These are phyloP conservation scores for Didymella exigua DNA, from an alignment of 2,329 filamentous ascomycete genomes.

Conservation along the genomic window DNA sequence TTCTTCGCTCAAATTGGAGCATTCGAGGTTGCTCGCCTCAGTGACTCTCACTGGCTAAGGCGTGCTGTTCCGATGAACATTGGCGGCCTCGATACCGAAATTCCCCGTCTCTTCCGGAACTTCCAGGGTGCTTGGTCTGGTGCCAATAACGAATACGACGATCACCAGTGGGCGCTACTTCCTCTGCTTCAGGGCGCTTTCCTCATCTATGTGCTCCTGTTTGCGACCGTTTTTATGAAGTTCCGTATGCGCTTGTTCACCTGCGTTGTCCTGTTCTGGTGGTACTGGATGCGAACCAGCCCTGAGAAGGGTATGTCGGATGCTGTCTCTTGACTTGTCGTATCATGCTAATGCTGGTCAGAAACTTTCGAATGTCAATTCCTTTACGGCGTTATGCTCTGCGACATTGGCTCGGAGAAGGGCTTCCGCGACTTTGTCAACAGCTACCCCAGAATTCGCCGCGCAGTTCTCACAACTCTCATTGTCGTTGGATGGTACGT, in stretches of 20 bases:
- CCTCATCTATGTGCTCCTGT: slow-evolving; percentile 57
- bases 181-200: slow-evolving; percentile 58
- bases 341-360: slow-evolving; percentile 29
- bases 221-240: slow-evolving; percentile 56
- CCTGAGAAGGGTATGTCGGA: slow-evolving; percentile 52
- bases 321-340: too few relatives aligned
- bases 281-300: slow-evolving; percentile 57
- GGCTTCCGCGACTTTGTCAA: slow-evolving; percentile 54
- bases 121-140: slow-evolving; percentile 59
- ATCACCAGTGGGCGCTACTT: slow-evolving; percentile 62
- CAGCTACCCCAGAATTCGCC: slow-evolving; percentile 46
- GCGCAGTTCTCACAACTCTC: slow-evolving; percentile 47
- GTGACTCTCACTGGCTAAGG: slow-evolving; percentile 59
- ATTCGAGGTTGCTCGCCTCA: slow-evolving; percentile 55
- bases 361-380: slow-evolving; percentile 62
- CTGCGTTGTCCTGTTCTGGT: slow-evolving; percentile 54
- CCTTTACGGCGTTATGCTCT: slow-evolving; percentile 59
- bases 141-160: slow-evolving; percentile 58
- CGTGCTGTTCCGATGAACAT: slow-evolving; percentile 55
- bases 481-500: slow-evolving; percentile 55
- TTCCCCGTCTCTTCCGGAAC: slow-evolving; percentile 52
- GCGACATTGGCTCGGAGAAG: slow-evolving; percentile 57
- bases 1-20: slow-evolving; percentile 56
- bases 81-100: slow-evolving; percentile 53
- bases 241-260: slow-evolving; percentile 56